These are phyloP conservation scores for Cicer pinnatifidum DNA, from an alignment of 306 rosid genomes.

Conservation along the genomic window DNA sequence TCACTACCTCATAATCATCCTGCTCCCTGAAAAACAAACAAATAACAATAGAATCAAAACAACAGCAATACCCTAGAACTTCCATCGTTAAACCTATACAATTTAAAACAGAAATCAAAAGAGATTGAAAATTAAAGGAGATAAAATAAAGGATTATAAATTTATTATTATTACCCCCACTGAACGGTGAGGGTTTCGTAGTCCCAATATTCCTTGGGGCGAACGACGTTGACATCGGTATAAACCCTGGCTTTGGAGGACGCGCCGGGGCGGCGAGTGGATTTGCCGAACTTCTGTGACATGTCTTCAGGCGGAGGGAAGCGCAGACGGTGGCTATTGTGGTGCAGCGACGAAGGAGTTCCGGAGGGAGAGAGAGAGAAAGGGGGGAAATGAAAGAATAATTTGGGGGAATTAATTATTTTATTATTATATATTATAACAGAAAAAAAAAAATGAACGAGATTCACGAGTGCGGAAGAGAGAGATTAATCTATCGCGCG, in stretches of 20 bases:
- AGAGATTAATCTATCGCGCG: slow-evolving; percentile 51
- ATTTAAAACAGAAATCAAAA: background rate
- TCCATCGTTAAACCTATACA: background rate
- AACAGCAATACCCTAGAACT: slow-evolving; percentile 29
- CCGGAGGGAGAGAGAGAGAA: slow-evolving; percentile 49
- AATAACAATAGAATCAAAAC: background rate
- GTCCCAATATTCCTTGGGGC: slow-evolving; percentile 95
- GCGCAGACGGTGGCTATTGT: slow-evolving; percentile 33
- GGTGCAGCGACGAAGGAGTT: slow-evolving; percentile 44
- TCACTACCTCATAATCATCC: slow-evolving; percentile 93
- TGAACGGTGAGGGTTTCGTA: slow-evolving; percentile 91
- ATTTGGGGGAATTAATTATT: background rate
- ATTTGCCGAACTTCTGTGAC: slow-evolving; percentile 95
- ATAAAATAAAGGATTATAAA: background rate
- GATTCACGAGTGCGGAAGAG: slow-evolving; percentile 36
- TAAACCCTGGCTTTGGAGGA: slow-evolving; percentile 86
- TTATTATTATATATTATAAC: background rate
- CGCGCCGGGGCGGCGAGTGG: slow-evolving; percentile 98
- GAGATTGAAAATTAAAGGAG: background rate
- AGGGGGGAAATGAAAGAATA: background rate
- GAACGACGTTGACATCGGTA: slow-evolving; percentile 81
- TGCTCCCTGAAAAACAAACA: slow-evolving; percentile 65
- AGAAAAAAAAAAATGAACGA: background rate
- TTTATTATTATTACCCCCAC: slow-evolving; percentile 70
- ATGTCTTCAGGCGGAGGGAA: slow-evolving; percentile 56